A percentile compares a stretch with the other conserved stretches of the same genome.
Conservation (phyloP, 495 filamentous ascomycete genomes). For the Xanthoparmelia taractica region DNA sequence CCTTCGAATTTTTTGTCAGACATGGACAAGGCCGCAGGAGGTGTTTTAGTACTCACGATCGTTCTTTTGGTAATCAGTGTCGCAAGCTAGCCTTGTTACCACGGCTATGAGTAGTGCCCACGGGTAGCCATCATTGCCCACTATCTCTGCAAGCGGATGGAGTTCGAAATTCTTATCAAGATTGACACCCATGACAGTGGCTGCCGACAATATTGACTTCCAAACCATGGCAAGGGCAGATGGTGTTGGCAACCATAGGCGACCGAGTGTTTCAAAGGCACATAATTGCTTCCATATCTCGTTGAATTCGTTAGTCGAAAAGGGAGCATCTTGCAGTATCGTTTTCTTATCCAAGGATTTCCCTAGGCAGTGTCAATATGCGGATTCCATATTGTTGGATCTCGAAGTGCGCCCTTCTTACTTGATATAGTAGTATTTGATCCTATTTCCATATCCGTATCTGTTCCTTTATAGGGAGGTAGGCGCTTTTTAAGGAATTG, state of each 20-base stretch:
- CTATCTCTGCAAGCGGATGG: constrained; percentile 10
- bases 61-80: constrained; percentile 22
- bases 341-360: constrained; percentile 22
- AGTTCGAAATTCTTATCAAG: constrained; percentile 29
- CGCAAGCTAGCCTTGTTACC: constrained; percentile 27
- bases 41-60: constrained; percentile 30
- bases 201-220: constrained; percentile 40
- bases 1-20: constrained; percentile 30
- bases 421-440: constrained; percentile 17
- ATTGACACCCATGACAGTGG: constrained; percentile 39
- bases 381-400: background rate
- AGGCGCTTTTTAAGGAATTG: constrained; percentile 32
- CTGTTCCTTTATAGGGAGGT: constrained; percentile 30
- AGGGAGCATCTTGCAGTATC: constrained; percentile 40
- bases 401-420: background rate
- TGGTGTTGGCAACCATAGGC: constrained; percentile 39
- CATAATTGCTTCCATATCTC: constrained; percentile 42
- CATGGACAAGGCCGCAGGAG: constrained; percentile 22
- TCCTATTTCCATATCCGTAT: constrained; percentile 21
- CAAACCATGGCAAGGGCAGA: constrained; percentile 38
- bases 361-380: background rate
- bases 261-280: constrained; percentile 38
- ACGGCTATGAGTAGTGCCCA: constrained; percentile 16
- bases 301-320: constrained; percentile 40
- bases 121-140: constrained; percentile 28